Percentiles rank a stretch among this genome's conserved stretches.
Evolutionary conservation across 1,284 basidiomycete genomes (phyloP).

Genomic region (Inonotus obliquus): DNA sequence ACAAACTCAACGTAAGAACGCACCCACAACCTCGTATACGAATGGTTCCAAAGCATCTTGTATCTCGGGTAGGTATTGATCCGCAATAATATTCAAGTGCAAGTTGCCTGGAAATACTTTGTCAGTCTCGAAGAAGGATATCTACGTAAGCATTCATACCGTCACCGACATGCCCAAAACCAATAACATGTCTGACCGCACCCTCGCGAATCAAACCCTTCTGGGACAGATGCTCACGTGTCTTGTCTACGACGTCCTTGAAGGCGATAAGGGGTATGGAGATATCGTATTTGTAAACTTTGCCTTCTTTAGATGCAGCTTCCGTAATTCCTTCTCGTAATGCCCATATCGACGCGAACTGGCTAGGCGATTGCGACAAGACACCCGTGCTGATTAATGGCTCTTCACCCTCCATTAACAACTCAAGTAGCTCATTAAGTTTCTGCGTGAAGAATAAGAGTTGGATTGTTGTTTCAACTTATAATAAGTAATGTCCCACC

Average conservation of each 20-base stretch:
- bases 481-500: slow-evolving; percentile 39
- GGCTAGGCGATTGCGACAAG: slow-evolving; percentile 87
- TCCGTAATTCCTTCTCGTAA: slow-evolving; percentile 95
- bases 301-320: slow-evolving; percentile 90
- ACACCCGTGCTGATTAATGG: slow-evolving; percentile 88
- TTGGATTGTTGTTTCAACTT: not conserved
- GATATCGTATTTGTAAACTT: slow-evolving; percentile 97
- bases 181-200: slow-evolving; percentile 79
- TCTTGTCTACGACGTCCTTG: slow-evolving; percentile 84
- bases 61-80: slow-evolving; percentile 79
- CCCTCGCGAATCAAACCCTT: slow-evolving; percentile 71
- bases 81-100: slow-evolving; percentile 92
- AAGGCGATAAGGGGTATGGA: slow-evolving; percentile 88
- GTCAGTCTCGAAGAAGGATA: slow-evolving; percentile 8
- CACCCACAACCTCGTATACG: slow-evolving; percentile 89
- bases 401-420: slow-evolving; percentile 68
- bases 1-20: slow-evolving; percentile 28
- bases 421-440: slow-evolving; percentile 79
- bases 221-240: slow-evolving; percentile 68
- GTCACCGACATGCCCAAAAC: slow-evolving; percentile 97
- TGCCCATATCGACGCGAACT: slow-evolving; percentile 89
- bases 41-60: slow-evolving; percentile 91
- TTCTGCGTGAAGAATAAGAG: slow-evolving; percentile 53
- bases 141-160: slow-evolving; percentile 44
- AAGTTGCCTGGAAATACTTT: slow-evolving; percentile 65